Percentiles rank a stretch among this genome's conserved stretches.
Conservation (phyloP, 768 basidiomycete genomes). For the Royoungia palumana region DNA sequence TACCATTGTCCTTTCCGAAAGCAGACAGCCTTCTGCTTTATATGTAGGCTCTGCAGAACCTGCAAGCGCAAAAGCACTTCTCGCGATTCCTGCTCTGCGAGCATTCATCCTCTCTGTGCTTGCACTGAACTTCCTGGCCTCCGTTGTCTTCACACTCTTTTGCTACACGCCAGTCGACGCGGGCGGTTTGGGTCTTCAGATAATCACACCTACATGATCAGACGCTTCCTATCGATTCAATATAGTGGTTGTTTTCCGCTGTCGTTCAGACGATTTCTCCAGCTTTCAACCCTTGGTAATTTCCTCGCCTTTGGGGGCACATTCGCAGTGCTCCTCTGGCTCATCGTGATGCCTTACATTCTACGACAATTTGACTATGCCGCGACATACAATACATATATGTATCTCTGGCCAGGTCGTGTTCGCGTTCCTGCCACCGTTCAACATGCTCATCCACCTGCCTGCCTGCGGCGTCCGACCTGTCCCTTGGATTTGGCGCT, state of each 20-base stretch:
- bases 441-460: constrained; percentile 1
- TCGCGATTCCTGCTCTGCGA: constrained; percentile 48
- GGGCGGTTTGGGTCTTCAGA: constrained; percentile 56
- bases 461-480: not conserved
- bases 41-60: not conserved
- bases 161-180: constrained; percentile 49
- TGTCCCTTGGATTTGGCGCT: not conserved
- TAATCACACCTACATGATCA: constrained; percentile 13
- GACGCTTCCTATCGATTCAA: not conserved
- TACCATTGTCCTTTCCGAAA: not conserved
- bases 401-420: constrained; percentile 4
- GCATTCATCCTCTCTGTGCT: constrained; percentile 48
- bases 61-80: constrained; percentile 31
- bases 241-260: not conserved
- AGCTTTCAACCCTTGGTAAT: constrained; percentile 55
- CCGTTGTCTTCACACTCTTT: constrained; percentile 31
- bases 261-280: not conserved
- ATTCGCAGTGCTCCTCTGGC: constrained; percentile 46
- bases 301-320: constrained; percentile 49
- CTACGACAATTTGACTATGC: constrained; percentile 9
- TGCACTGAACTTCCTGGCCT: constrained; percentile 47
- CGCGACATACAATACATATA: constrained; percentile 1
- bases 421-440: constrained; percentile 3
- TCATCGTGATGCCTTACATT: constrained; percentile 43
- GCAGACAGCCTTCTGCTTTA: not conserved